phyloP scores from a whole-genome alignment of 208 protist genomes.

The Leishmania guyanensis region DNA sequence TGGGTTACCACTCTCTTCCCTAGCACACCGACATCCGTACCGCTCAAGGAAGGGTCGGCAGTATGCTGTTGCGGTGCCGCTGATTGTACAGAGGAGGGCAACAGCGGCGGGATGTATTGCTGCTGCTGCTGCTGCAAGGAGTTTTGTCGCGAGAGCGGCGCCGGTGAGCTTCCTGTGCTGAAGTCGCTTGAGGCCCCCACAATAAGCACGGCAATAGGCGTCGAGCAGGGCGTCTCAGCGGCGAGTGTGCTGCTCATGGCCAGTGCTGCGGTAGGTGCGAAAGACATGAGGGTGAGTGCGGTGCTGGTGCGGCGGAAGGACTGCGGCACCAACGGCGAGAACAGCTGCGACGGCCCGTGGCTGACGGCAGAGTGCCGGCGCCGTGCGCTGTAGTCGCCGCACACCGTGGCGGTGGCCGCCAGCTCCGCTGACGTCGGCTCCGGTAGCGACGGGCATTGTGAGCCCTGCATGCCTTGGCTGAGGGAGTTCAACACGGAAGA shows the following conservation, averaged over 20 bases:
- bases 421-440: slow-evolving; percentile 15
- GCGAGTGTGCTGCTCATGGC: slow-evolving; percentile 13
- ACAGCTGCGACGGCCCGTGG: slow-evolving; percentile 40
- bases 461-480: slow-evolving; percentile 35
- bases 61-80: not conserved
- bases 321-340: slow-evolving; percentile 31
- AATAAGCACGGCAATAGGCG: not conserved
- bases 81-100: not conserved
- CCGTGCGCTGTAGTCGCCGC: not conserved
- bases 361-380: slow-evolving; percentile 19
- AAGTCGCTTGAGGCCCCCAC: not conserved
- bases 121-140: not conserved
- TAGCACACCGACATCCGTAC: not conserved
- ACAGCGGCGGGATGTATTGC: slow-evolving; percentile 5
- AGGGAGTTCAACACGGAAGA: slow-evolving; percentile 9
- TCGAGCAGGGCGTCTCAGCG: slow-evolving; percentile 11
- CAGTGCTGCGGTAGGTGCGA: slow-evolving; percentile 7
- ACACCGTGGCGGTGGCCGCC: not conserved
- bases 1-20: not conserved
- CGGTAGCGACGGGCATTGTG: slow-evolving; percentile 25
- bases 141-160: not conserved
- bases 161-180: slow-evolving; percentile 2
- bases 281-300: slow-evolving; percentile 29
- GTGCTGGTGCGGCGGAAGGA: slow-evolving; percentile 17
- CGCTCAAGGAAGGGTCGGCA: not conserved